Evolutionary conservation across 1,284 basidiomycete species (phyloP), one percentile per base, ranked within the genome.

Genomic region (Veloporphyrellus conicus): DNA sequence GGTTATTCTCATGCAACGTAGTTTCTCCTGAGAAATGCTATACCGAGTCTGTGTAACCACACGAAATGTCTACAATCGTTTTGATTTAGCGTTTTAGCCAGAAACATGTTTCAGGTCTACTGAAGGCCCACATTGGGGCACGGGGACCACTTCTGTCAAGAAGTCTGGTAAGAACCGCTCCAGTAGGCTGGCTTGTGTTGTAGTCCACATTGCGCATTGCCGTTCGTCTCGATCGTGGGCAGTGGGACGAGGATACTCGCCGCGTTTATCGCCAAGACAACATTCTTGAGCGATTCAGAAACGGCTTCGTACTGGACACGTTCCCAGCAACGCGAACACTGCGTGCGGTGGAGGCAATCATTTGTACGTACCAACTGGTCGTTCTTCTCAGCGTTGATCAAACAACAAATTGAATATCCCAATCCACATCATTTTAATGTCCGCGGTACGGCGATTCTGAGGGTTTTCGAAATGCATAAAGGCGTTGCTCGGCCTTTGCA

Each of bases 201-300:
- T 81, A 9, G 76, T 77, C 93, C 93, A 97, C 35, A 96, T 69
- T 1, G 81, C 82, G 49, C 76, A 77, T 59, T 93, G 90, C 44
- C 77, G 77, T 39, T 82, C 78, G 41, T 78, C 76, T 39, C 86
- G 78, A 33, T 70, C 61, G 49, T 82, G 20, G 75, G 71, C 8
- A 88, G 86, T 1, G 88, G 87, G 4, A 92, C 76, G 18, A 98
- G 78, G 46, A 95, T 81, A 4, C 80, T 78, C 0, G 86, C 85
- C 1, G 92, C 89, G 61, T 94, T 85, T 93, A 99, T 95, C 37
- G 99, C 96, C 43, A 99, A 78, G 20, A 99, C 71, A 28, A 97
- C 90, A 65, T 99, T 99, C 72, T 99, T 99, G 56, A 99, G 76
- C 6, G 93, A 94, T 69, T 99, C 96, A 0, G 90, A 91, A 23